Conservation (phyloP, 805 yeast species). For the Saccharomycopsis babjevae region DNA sequence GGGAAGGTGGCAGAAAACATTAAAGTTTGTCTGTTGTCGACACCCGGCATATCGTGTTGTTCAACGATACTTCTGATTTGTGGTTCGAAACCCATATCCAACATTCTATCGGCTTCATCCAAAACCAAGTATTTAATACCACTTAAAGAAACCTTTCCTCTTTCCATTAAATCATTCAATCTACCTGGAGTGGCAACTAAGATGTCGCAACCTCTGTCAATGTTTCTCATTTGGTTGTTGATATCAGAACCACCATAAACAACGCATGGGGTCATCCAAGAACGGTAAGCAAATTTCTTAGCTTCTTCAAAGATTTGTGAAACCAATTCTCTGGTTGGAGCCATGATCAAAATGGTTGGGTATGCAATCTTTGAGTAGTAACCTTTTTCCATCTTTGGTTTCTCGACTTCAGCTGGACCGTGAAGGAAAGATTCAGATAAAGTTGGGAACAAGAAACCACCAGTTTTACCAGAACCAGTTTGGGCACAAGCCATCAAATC, state of each 20-base stretch:
- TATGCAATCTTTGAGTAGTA: slow-evolving; percentile 64
- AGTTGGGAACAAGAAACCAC: slow-evolving; percentile 98
- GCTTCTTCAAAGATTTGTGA: slow-evolving; percentile 96
- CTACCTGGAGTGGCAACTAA: slow-evolving; percentile 99
- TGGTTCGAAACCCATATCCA: slow-evolving; percentile 99
- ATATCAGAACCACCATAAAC: slow-evolving; percentile 99
- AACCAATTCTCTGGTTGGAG: slow-evolving; percentile 99
- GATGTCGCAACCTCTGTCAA: slow-evolving; percentile 90
- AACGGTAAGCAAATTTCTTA: slow-evolving; percentile 89
- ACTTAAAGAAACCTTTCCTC: slow-evolving; percentile 85
- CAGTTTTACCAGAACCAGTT: slow-evolving; percentile 99
- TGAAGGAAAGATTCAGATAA: slow-evolving; percentile 78
- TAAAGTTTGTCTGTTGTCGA: slow-evolving; percentile 84
- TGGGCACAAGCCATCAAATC: slow-evolving; percentile 97
- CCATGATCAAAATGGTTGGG: slow-evolving; percentile 93
- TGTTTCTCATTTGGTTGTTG: slow-evolving; percentile 73
- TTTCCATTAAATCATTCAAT: slow-evolving; percentile 93
- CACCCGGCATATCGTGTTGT: slow-evolving; percentile 96
- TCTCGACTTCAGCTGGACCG: slow-evolving; percentile 66
- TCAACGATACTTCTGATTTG: slow-evolving; percentile 97
- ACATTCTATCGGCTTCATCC: slow-evolving; percentile 99
- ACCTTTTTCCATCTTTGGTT: slow-evolving; percentile 29
- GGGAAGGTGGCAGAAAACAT: slow-evolving; percentile 99
- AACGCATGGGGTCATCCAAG: slow-evolving; percentile 95
- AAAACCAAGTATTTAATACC: slow-evolving; percentile 95